These are phyloP conservation scores for Hamamelis virginiana DNA, from an alignment of 164 flowering plant species.

Conservation along the genomic window DNA sequence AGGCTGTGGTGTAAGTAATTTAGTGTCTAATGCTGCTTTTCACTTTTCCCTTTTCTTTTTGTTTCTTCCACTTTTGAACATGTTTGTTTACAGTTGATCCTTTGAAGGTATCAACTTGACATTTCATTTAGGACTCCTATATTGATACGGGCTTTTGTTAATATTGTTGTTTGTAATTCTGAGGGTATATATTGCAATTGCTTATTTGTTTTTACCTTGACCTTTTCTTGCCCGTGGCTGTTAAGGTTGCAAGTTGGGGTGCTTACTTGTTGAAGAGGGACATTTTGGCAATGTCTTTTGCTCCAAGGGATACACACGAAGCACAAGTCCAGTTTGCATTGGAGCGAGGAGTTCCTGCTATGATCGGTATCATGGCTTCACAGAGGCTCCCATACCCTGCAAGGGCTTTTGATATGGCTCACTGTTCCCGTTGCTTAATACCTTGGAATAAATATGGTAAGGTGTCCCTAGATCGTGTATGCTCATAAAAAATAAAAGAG, in stretches of 20 bases:
- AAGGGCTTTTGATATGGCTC: conserved; percentile 97
- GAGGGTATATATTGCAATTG: not conserved
- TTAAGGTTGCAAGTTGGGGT: conserved; percentile 97
- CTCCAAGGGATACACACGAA: conserved; percentile 97
- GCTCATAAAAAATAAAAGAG: too few relatives aligned
- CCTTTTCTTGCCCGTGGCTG: conserved; percentile 4
- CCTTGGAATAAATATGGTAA: conserved; percentile 85
- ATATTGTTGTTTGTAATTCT: not conserved
- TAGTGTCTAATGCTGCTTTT: not conserved
- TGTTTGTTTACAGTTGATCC: not conserved
- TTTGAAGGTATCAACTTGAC: not conserved
- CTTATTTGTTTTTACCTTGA: not conserved
- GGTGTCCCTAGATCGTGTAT: not conserved
- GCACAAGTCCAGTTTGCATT: conserved; percentile 97
- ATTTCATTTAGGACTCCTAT: not conserved
- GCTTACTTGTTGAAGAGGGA: conserved; percentile 85
- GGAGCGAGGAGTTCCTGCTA: conserved; percentile 97
- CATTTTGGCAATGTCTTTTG: conserved; percentile 91
- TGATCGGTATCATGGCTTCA: conserved; percentile 85
- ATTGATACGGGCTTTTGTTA: not conserved
- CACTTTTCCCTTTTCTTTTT: not conserved
- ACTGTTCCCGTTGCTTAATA: conserved; percentile 94
- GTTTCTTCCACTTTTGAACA: too few relatives aligned
- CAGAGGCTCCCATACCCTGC: conserved; percentile 89
- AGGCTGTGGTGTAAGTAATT: conserved; percentile 82